Evolutionary conservation across 257 asterid genomes (phyloP), one percentile per base, ranked within the genome.

Genomic region (Solanum arcanum): DNA sequence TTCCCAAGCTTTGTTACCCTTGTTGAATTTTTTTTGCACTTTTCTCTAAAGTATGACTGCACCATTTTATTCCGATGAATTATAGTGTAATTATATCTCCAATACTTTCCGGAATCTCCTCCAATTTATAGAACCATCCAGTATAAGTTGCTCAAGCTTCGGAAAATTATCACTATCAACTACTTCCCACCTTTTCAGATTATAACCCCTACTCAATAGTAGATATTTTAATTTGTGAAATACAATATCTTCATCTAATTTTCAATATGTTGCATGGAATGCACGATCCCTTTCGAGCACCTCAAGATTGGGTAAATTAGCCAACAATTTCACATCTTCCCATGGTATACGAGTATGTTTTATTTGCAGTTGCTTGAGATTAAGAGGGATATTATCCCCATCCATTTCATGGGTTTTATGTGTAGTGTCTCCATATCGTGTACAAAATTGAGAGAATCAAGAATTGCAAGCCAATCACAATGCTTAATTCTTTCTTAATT

Each of bases 401-500:
- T 35, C 39, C 39, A 35, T 35, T 35, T 35, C 37, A 35, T 35
- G 37, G 37, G 37, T 46, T 1, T 13, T 47, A 47, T 14, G 56
- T 13, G 20, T 47, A 47, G 20, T 47, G 20, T 47, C 20, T 14
- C 59, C 59, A 47, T 18, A 14, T 47, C 20, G 20, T 47, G 1
- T 14, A 49, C 0, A 49, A 49, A 7, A 14, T 20, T 49, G 8
- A 49, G 8, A 49, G 20, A 49, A 49, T 14, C 59, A 49, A 49
- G 59, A 49, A 49, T 49, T 0, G 3, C 18, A 47, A 6, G 2
- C 56, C 56, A 13, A 0, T 49, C 59, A 49, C 20, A 7, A 49
- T 49, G 59, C 59, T 2, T 3, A 49, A 3, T 5, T 0, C 2
- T 0, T 5, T 47, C 8, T 5, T 0, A 0, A 47, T 14, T 49